Evolutionary conservation across 495 filamentous ascomycete genomes (phyloP).

Genomic region (Thozetella sp.): DNA sequence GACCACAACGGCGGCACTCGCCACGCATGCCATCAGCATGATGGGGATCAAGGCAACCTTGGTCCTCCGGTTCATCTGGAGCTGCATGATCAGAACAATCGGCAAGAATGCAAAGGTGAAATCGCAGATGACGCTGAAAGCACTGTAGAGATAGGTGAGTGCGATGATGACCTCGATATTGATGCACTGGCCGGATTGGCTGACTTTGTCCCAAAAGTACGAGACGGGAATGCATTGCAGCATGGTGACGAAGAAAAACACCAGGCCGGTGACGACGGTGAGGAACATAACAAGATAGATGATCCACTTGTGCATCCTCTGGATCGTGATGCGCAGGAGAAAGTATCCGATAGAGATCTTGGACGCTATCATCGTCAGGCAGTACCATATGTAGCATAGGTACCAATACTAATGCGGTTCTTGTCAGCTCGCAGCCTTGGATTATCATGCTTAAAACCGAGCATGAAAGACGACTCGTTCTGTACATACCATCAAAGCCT

Average conservation of each 20-base stretch:
- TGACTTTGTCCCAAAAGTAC: constrained; percentile 27
- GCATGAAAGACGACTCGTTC: neutral
- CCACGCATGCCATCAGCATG: constrained; percentile 21
- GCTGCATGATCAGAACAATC: constrained; percentile 24
- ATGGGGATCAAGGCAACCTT: constrained; percentile 18
- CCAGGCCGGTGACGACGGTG: constrained; percentile 13
- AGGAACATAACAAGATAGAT: constrained; percentile 16
- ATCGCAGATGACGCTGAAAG: constrained; percentile 25
- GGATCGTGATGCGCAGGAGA: constrained; percentile 26
- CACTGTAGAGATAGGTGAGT: constrained; percentile 23
- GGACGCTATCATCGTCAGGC: constrained; percentile 10
- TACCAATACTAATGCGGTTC: constrained; percentile 14
- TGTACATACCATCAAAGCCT: constrained; percentile 10
- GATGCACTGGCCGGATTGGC: constrained; percentile 22
- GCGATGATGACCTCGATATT: constrained; percentile 13
- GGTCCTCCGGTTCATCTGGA: constrained; percentile 21
- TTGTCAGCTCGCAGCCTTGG: neutral
- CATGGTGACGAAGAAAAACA: constrained; percentile 16
- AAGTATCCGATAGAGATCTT: constrained; percentile 33
- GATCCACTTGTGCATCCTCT: constrained; percentile 15
- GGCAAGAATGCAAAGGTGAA: constrained; percentile 33
- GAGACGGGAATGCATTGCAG: constrained; percentile 24
- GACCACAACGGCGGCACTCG: constrained; percentile 25
- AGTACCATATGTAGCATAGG: constrained; percentile 17
- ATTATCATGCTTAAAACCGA: too few relatives aligned